Percentiles rank a stretch among this genome's conserved stretches.
Evolutionary conservation across 805 yeast species (phyloP).

Genomic region (Wickerhamiella alocasiicola): DNA sequence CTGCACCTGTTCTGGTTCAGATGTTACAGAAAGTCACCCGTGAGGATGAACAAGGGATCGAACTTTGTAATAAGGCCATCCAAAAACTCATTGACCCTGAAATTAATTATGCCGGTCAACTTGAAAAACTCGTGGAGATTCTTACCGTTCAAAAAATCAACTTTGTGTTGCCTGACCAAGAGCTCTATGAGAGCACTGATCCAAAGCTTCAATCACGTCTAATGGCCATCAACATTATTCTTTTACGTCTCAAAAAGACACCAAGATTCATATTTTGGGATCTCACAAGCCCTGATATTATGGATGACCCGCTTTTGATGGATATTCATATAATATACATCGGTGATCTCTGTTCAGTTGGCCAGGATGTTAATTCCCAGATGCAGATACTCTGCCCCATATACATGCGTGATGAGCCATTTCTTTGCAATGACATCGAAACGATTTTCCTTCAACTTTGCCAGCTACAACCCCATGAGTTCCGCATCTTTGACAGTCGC

Average conservation of each 20-base stretch:
- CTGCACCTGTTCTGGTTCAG: conserved; percentile 14
- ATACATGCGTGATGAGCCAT: conserved; percentile 5
- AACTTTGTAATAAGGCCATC: conserved; percentile 11
- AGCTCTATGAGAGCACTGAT: conserved; percentile 14
- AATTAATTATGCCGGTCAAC: conserved; percentile 9
- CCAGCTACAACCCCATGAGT: conserved; percentile 6
- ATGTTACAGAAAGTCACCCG: conserved; percentile 3
- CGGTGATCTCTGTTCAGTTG: conserved; percentile 1
- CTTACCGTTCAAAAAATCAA: conserved; percentile 4
- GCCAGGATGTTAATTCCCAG: conserved; percentile 1
- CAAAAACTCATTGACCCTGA: conserved; percentile 13
- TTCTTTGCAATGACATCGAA: conserved; percentile 12
- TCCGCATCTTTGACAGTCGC: conserved; percentile 16
- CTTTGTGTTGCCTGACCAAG: conserved; percentile 13
- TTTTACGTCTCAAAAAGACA: background rate
- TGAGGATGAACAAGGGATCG: conserved; percentile 1
- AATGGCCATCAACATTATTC: conserved; percentile 17
- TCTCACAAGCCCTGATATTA: conserved; percentile 4
- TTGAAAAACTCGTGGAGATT: conserved; percentile 10
- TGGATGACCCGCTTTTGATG: conserved; percentile 2
- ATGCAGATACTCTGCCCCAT: background rate
- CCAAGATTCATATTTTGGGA: conserved; percentile 9
- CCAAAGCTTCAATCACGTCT: conserved; percentile 16
- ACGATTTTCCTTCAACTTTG: conserved; percentile 11
- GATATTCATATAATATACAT: conserved; percentile 5